Percentiles rank a stretch among this genome's conserved stretches.
phyloP scores from a whole-genome alignment of 2,329 filamentous ascomycete genomes.

The Pseudofabraea citricarpa region DNA sequence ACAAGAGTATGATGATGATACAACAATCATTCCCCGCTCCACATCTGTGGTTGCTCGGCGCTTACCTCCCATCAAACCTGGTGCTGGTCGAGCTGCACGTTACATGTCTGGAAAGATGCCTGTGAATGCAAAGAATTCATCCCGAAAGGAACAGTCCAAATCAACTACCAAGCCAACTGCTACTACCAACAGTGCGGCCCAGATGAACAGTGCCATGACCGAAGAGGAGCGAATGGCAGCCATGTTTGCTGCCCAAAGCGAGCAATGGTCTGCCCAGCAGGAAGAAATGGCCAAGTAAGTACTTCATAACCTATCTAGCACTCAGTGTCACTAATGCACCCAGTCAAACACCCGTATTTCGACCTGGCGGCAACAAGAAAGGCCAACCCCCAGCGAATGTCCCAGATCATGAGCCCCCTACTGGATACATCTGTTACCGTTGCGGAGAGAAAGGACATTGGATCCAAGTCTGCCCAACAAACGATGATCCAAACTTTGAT shows the following conservation, averaged over 20 bases:
- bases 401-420: slow-evolving; percentile 87
- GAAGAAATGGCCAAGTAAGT: slow-evolving; percentile 81
- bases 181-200: slow-evolving; percentile 47
- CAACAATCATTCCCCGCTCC: slow-evolving; percentile 91
- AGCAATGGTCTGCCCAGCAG: slow-evolving; percentile 90
- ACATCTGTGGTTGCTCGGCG: slow-evolving; percentile 89
- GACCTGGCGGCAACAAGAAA: slow-evolving; percentile 56
- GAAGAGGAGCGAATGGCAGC: slow-evolving; percentile 93
- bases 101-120: slow-evolving; percentile 98
- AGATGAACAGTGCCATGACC: slow-evolving; percentile 75
- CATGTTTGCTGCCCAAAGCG: slow-evolving; percentile 84
- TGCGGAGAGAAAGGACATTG: slow-evolving; percentile 98
- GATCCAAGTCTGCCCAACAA: slow-evolving; percentile 98
- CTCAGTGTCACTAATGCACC: slow-evolving; percentile 28
- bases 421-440: slow-evolving; percentile 92
- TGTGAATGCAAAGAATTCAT: slow-evolving; percentile 75
- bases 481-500: slow-evolving; percentile 94
- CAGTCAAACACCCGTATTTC: slow-evolving; percentile 59
- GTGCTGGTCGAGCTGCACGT: slow-evolving; percentile 84
- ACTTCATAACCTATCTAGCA: slow-evolving; percentile 28
- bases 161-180: slow-evolving; percentile 48
- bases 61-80: slow-evolving; percentile 76
- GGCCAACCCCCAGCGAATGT: slow-evolving; percentile 55
- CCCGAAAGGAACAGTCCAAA: slow-evolving; percentile 57
- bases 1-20: slow-evolving; percentile 94